A percentile compares a stretch with the other conserved stretches of the same genome.
These are phyloP conservation scores for Colletotrichum kahawae DNA, from an alignment of 2,329 filamentous ascomycete genomes.

Conservation along the genomic window DNA sequence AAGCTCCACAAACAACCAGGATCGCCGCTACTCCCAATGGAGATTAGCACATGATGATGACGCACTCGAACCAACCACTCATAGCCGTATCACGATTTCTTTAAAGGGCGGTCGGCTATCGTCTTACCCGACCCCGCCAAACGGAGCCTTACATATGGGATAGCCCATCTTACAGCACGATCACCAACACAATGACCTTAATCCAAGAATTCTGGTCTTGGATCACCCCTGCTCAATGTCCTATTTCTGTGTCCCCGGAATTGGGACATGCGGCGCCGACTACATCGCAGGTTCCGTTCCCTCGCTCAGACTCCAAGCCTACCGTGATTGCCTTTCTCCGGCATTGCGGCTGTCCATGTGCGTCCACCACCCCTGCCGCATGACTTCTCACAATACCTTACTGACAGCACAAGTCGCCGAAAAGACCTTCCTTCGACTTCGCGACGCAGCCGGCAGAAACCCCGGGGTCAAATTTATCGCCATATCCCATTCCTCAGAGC, in stretches of 20 bases:
- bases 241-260: not conserved
- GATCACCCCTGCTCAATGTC: not conserved
- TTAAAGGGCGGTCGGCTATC: not conserved
- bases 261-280: not conserved
- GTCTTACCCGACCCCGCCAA: not conserved
- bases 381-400: not conserved
- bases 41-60: not conserved
- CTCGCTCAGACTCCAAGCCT: slow-evolving; percentile 58
- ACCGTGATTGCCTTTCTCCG: slow-evolving; percentile 71
- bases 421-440: slow-evolving; percentile 64
- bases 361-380: slow-evolving; percentile 27
- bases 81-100: not conserved
- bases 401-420: slow-evolving; percentile 62
- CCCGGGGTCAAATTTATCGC: slow-evolving; percentile 61
- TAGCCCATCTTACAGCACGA: not conserved
- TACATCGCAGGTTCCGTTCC: slow-evolving; percentile 41
- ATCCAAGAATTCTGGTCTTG: slow-evolving; percentile 3
- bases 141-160: not conserved
- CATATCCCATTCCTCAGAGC: slow-evolving; percentile 62
- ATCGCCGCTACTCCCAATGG: not conserved
- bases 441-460: slow-evolving; percentile 55
- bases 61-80: not conserved
- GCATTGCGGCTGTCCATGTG: slow-evolving; percentile 78
- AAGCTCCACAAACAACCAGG: not conserved
- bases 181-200: not conserved